These are phyloP conservation scores for Colletotrichum camelliae DNA, from an alignment of 2,329 filamentous ascomycete genomes.

Conservation along the genomic window DNA sequence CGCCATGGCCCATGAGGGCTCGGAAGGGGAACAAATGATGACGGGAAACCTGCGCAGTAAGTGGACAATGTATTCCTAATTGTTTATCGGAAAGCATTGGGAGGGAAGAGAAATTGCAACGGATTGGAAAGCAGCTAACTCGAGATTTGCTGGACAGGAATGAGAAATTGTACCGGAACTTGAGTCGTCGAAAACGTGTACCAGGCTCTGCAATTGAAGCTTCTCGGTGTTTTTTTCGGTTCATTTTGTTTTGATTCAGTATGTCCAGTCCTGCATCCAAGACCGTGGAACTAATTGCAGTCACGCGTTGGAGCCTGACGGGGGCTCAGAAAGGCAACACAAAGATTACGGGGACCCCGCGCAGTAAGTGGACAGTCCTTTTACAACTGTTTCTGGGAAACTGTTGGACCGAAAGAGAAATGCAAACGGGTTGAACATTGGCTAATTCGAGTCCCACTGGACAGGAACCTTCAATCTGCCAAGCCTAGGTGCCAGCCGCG, in stretches of 20 bases:
- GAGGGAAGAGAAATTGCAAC: neutral
- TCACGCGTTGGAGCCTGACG: fast-evolving
- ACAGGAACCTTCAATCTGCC: neutral
- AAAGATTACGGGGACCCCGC: too few species aligned
- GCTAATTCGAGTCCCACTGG: neutral
- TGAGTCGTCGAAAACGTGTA: neutral
- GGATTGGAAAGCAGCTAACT: neutral
- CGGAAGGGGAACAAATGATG: neutral
- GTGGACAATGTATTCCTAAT: neutral
- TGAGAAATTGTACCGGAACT: too few species aligned
- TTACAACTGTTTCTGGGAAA: fast-evolving
- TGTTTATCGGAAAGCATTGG: neutral
- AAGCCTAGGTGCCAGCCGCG: neutral
- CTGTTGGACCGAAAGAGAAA: fast-evolving
- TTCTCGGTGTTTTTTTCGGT: neutral
- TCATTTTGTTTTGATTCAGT: fast-evolving
- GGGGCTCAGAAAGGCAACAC: neutral
- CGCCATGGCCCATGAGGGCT: neutral
- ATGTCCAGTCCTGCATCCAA: neutral
- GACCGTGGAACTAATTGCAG: neutral
- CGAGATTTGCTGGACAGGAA: neutral
- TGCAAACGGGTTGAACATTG: fast-evolving
- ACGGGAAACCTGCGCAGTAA: neutral
- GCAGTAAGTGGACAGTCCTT: fast-evolving
- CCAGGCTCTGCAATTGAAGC: neutral